Evolutionary conservation across 257 asterid species (phyloP), one percentile per base, ranked within the genome.

Genomic region (Verbascum thapsus): DNA sequence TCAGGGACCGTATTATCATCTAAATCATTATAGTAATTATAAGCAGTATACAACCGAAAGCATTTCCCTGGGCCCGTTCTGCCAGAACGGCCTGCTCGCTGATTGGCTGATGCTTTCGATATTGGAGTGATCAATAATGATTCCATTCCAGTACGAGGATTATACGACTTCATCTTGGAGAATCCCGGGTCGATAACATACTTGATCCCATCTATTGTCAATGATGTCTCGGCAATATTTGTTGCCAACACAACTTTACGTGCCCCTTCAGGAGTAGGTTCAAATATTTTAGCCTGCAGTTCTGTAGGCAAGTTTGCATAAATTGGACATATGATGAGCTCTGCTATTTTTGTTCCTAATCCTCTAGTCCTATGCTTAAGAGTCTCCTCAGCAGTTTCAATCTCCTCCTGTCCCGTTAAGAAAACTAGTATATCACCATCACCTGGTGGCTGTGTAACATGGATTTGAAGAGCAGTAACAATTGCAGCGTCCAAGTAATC

Each of bases 31-130:
- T 71, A 66, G 75, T 50, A 91, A 52, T 81, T 91, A 72, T 84
- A 79, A 6, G 89, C 92, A 8, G 98, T 88, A 72, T 85, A 91
- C 74, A 91, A 66, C 37, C 96, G 82, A 74, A 79, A 91, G 85
- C 98, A 91, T 70, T 86, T 79, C 53, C 98, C 98, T 8, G 98
- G 98, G 71, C 96, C 95, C 2, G 96, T 91, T 74, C 98, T 76
- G 59, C 98, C 98, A 63, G 98, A 91, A 66, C 96, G 84, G 71
- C 98, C 96, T 6, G 98, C 96, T 62, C 96, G 87, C 63, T 91
- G 98, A 72, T 88, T 84, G 9, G 98, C 95, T 30, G 98, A 91
- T 26, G 98, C 98, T 83, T 88, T 91, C 5, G 98, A 91, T 63
- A 91, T 76, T 23, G 98, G 96, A 64, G 92, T 77, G 40, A 86